phyloP scores from a whole-genome alignment of 2,329 filamentous ascomycete species.

The Colletotrichum tabaci region DNA sequence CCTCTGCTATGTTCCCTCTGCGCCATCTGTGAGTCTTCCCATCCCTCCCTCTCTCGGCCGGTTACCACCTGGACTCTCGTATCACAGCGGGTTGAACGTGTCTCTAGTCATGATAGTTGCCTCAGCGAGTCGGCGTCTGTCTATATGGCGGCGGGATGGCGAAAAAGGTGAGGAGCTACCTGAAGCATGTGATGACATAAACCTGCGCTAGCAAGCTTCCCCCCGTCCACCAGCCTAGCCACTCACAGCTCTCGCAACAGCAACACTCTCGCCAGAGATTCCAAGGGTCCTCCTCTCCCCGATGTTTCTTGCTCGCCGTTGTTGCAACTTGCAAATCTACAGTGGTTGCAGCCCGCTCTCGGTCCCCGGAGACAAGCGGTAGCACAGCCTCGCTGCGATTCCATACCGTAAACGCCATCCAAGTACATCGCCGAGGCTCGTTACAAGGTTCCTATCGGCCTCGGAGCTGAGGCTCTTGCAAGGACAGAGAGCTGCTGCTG shows the following conservation, averaged over 20 bases:
- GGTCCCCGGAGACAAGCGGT: not conserved
- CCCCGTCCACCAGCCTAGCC: slow-evolving; percentile 1
- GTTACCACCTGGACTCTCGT: not conserved
- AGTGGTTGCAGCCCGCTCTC: slow-evolving; percentile 10
- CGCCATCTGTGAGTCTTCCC: not conserved
- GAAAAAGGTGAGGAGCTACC: slow-evolving; percentile 19
- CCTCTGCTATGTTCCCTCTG: not conserved
- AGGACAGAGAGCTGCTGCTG: not conserved
- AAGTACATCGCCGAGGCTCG: slow-evolving; percentile 5
- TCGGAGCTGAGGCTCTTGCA: not conserved
- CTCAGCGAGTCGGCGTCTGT: not conserved
- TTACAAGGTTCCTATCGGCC: not conserved
- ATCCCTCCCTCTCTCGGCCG: not conserved
- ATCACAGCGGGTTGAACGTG: not conserved
- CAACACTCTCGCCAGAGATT: slow-evolving; percentile 2
- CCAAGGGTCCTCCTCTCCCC: slow-evolving; percentile 17
- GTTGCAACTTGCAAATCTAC: slow-evolving; percentile 24
- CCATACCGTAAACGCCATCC: not conserved
- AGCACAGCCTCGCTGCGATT: slow-evolving; percentile 31
- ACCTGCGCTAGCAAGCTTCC: slow-evolving; percentile 20
- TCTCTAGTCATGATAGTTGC: too few species aligned
- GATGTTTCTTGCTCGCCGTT: slow-evolving; percentile 11
- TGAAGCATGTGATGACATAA: slow-evolving; percentile 42
- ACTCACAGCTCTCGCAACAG: slow-evolving; percentile 26
- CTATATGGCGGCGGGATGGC: slow-evolving; percentile 17